Evolutionary conservation across 345 rosid species (phyloP).

Genomic region (Acer negundo): DNA sequence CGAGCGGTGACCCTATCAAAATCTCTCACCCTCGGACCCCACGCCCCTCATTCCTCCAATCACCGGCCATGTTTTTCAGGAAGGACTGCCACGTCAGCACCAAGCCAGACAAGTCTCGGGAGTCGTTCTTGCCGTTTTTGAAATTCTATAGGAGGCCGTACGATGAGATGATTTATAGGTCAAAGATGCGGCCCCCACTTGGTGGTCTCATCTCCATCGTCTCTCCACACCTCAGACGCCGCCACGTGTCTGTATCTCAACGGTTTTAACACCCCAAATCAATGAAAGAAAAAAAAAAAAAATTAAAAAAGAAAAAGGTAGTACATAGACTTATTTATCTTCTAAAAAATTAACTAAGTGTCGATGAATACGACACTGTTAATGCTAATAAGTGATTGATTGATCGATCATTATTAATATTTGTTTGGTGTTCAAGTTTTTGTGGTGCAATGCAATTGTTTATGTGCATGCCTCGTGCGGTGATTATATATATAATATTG

Average conservation of each 20-base stretch:
- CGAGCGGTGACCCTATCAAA: conserved; percentile 24
- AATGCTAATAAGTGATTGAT: conserved; percentile 35
- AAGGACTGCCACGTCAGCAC: conserved; percentile 59
- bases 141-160: conserved; percentile 80
- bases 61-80: conserved; percentile 82
- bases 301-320: not conserved
- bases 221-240: conserved; percentile 62
- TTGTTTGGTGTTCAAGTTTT: conserved; percentile 9
- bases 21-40: conserved; percentile 51
- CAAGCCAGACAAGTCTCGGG: conserved; percentile 62
- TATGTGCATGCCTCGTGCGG: conserved; percentile 14
- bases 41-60: conserved; percentile 83
- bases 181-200: conserved; percentile 83
- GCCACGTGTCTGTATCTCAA: conserved; percentile 87
- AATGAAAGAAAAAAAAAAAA: not conserved
- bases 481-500: conserved; percentile 19
- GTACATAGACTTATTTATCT: conserved; percentile 26
- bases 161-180: conserved; percentile 89
- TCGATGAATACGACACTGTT: not conserved
- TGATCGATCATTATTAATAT: conserved; percentile 26
- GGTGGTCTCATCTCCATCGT: conserved; percentile 93
- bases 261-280: conserved; percentile 48
- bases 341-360: conserved; percentile 17
- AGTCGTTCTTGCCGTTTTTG: conserved; percentile 71
- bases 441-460: not conserved